phyloP scores from a whole-genome alignment of 306 rosid species.

The Lithocarpus polystachyus region DNA sequence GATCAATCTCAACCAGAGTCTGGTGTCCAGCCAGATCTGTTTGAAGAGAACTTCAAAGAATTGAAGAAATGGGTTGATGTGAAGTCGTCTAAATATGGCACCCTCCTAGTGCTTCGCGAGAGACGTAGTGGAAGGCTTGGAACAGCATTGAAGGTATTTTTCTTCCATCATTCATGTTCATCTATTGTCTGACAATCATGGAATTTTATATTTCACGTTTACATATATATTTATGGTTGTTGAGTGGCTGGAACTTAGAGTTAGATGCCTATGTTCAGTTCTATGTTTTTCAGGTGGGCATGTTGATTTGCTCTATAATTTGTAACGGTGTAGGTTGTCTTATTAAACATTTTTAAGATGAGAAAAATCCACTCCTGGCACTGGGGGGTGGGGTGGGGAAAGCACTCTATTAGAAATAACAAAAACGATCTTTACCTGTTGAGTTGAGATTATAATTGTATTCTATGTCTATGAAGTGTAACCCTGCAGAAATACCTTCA shows the following conservation, averaged over 20 bases:
- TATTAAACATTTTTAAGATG: background rate
- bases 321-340: background rate
- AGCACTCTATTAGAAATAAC: background rate
- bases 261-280: background rate
- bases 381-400: too few species aligned
- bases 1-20: slow-evolving; percentile 31
- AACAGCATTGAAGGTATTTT: slow-evolving; percentile 75
- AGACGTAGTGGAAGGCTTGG: slow-evolving; percentile 79
- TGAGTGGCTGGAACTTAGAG: background rate
- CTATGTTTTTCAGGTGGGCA: background rate
- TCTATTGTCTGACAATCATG: background rate
- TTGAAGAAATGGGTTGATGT: slow-evolving; percentile 86
- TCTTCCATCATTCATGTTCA: background rate
- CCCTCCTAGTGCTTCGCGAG: slow-evolving; percentile 68
- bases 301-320: background rate
- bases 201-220: background rate
- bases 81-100: slow-evolving; percentile 74
- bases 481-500: background rate
- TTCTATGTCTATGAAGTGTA: background rate
- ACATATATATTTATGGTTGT: too few species aligned
- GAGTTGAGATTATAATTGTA: background rate
- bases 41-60: slow-evolving; percentile 79
- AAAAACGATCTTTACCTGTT: background rate
- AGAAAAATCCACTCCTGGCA: background rate
- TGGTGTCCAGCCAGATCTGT: slow-evolving; percentile 40